A percentile compares a stretch with the other conserved stretches of the same genome.
Conservation (phyloP, 495 filamentous ascomycete species). For the Penicillium simplicissimum region DNA sequence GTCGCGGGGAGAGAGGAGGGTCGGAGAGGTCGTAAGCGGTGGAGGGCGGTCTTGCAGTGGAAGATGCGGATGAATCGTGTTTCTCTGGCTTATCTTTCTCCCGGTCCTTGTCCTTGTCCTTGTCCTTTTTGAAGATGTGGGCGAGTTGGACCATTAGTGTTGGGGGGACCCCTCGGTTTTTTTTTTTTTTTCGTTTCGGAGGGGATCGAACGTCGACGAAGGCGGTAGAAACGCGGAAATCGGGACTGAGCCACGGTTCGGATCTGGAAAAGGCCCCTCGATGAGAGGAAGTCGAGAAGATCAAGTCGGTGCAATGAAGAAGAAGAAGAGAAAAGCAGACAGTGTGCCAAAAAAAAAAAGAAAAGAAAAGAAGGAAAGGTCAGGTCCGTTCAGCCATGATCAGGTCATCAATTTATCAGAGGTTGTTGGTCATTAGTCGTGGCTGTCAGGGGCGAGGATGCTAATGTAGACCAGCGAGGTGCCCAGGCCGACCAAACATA, state of each 20-base stretch:
- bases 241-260: slow-evolving; percentile 7
- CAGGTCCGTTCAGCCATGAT: slow-evolving; percentile 6
- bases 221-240: slow-evolving; percentile 43
- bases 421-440: slow-evolving; percentile 1
- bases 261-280: background rate
- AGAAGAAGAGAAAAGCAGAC: background rate
- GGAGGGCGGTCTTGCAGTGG: background rate
- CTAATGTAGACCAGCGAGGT: background rate
- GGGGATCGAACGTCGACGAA: slow-evolving; percentile 49
- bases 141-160: slow-evolving; percentile 37
- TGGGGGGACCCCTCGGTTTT: slow-evolving; percentile 12
- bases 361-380: background rate
- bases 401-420: slow-evolving; percentile 3
- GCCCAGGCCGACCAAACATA: background rate
- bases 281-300: background rate
- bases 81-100: slow-evolving; percentile 12
- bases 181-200: slow-evolving; percentile 26
- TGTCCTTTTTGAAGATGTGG: slow-evolving; percentile 43
- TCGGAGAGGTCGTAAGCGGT: slow-evolving; percentile 10
- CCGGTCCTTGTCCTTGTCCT: slow-evolving; percentile 31
- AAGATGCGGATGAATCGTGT: background rate
- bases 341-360: background rate
- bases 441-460: background rate
- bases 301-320: background rate
- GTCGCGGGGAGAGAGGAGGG: slow-evolving; percentile 23